These are phyloP conservation scores for Wickerhamomyces ciferrii DNA, from an alignment of 805 yeast genomes.

Conservation along the genomic window DNA sequence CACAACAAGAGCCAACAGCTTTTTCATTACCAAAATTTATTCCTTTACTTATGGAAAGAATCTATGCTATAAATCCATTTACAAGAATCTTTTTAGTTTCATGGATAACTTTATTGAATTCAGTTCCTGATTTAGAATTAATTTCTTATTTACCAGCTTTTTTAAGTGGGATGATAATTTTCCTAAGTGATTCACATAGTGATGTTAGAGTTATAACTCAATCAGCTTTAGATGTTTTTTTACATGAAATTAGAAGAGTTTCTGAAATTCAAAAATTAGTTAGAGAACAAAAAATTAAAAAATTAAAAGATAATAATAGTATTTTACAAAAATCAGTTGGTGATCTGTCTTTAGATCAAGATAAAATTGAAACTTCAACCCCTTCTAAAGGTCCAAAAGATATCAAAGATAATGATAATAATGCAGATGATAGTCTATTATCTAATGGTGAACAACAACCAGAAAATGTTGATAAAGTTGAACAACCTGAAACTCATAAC, in stretches of 20 bases:
- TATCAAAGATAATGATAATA: constrained; percentile 3
- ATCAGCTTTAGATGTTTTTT: constrained; percentile 63
- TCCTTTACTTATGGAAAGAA: constrained; percentile 86
- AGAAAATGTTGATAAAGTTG: constrained; percentile 21
- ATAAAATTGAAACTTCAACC: constrained; percentile 17
- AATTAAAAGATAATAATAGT: constrained; percentile 9
- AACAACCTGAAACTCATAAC: constrained; percentile 18
- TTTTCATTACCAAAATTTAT: constrained; percentile 84
- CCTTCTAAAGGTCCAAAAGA: constrained; percentile 23
- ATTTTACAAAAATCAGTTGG: neutral
- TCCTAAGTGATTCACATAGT: constrained; percentile 74
- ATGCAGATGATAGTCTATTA: neutral
- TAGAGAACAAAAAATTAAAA: constrained; percentile 23
- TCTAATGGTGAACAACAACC: neutral
- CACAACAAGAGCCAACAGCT: constrained; percentile 59
- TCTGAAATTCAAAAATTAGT: constrained; percentile 58
- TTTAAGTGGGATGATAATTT: constrained; percentile 75
- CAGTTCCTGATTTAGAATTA: constrained; percentile 86
- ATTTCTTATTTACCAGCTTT: constrained; percentile 86
- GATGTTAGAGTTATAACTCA: constrained; percentile 88
- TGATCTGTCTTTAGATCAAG: neutral
- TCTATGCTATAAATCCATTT: constrained; percentile 88
- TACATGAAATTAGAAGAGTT: constrained; percentile 78
- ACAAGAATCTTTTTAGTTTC: constrained; percentile 88
- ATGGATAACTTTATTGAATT: constrained; percentile 90